Evolutionary conservation across 108 stramenopile genomes (phyloP).

Genomic region (Stephanodiscus minutulus): DNA sequence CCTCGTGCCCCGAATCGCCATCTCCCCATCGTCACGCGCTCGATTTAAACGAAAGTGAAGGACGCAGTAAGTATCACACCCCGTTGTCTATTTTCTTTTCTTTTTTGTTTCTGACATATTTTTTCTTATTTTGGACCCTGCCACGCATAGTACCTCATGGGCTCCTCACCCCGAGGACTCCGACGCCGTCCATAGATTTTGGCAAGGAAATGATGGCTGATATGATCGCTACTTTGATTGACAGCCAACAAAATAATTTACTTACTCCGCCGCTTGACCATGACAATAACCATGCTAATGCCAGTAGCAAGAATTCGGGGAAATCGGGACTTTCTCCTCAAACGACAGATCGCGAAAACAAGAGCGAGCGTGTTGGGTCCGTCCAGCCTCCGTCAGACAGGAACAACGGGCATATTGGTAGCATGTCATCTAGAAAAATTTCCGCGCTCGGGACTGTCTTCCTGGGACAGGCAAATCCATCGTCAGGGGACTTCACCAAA

Average conservation of each 20-base stretch:
- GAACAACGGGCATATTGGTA: background rate
- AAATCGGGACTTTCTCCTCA: background rate
- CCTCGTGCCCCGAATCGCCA: constrained; percentile 5
- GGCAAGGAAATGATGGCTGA: constrained; percentile 56
- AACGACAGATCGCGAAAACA: background rate
- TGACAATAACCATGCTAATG: background rate
- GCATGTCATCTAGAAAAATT: constrained; percentile 40
- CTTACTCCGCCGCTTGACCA: constrained; percentile 19
- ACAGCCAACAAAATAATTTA: constrained; percentile 24
- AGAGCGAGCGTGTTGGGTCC: constrained; percentile 13
- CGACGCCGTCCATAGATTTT: constrained; percentile 35
- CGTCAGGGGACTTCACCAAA: constrained; percentile 25
- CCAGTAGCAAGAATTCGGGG: background rate
- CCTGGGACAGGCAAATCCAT: constrained; percentile 10
- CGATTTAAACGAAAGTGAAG: constrained; percentile 1
- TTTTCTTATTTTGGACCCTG: background rate
- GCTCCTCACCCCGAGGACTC: constrained; percentile 25
- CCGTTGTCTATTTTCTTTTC: background rate
- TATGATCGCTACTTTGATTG: constrained; percentile 48
- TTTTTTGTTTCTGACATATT: background rate
- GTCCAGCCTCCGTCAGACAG: background rate
- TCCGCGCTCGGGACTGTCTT: constrained; percentile 53
- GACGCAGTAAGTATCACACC: constrained; percentile 19
- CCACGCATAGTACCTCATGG: constrained; percentile 19
- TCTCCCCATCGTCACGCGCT: background rate